phyloP scores from a whole-genome alignment of 352 stramenopile genomes.

The Peronospora belbahrii region DNA sequence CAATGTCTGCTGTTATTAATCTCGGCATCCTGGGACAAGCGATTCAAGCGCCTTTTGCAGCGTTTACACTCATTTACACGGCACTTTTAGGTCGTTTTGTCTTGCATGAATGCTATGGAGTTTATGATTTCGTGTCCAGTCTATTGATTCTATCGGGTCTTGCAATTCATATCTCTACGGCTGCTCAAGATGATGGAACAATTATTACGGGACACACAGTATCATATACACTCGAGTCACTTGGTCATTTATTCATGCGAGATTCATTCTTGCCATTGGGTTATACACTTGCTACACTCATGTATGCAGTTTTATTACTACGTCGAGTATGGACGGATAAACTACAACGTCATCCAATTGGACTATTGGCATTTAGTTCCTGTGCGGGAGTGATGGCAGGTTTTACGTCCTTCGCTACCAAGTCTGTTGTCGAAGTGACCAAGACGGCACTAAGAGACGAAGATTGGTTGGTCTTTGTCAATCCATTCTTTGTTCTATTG shows the following conservation, averaged over 20 bases:
- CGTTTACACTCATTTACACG: slow-evolving; percentile 76
- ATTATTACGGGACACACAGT: no score
- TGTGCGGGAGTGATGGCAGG: slow-evolving; percentile 69
- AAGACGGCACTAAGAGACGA: slow-evolving; percentile 34
- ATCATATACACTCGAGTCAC: slow-evolving; percentile 49
- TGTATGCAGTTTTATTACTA: slow-evolving; percentile 47
- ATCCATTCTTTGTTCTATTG: slow-evolving; percentile 63
- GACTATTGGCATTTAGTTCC: slow-evolving; percentile 60
- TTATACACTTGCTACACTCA: slow-evolving; percentile 42
- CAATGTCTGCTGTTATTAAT: slow-evolving; percentile 63
- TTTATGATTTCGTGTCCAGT: slow-evolving; percentile 49
- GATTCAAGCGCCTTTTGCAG: slow-evolving; percentile 70
- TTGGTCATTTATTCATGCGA: slow-evolving; percentile 40
- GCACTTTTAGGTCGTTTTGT: slow-evolving; percentile 60
- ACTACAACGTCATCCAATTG: slow-evolving; percentile 43
- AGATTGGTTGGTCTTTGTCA: slow-evolving; percentile 43
- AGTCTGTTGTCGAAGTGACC: slow-evolving; percentile 59
- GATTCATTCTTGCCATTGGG: slow-evolving; percentile 46
- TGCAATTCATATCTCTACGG: slow-evolving; percentile 51
- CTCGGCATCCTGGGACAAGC: slow-evolving; percentile 66
- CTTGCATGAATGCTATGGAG: slow-evolving; percentile 41
- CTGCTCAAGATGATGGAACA: slow-evolving; percentile 34
- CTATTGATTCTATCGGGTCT: slow-evolving; percentile 59
- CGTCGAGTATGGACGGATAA: slow-evolving; percentile 43
- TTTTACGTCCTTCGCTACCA: slow-evolving; percentile 71